phyloP scores from a whole-genome alignment of 768 basidiomycete genomes.

The Saitozyma sp. region DNA sequence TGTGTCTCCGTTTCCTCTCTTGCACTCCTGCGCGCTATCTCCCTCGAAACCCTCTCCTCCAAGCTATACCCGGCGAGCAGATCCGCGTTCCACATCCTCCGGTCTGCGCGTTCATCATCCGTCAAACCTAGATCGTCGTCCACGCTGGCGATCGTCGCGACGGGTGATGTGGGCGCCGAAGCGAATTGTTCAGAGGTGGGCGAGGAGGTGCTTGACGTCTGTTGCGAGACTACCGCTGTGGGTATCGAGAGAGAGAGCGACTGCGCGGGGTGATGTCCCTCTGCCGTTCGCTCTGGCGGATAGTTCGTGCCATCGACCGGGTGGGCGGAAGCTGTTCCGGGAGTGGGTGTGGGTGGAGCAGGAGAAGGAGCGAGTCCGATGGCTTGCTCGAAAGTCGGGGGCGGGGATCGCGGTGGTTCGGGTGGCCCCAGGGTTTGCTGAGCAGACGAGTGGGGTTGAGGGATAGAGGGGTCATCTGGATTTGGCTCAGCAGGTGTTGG shows the following conservation, averaged over 20 bases:
- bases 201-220: not conserved
- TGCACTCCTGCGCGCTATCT: constrained; percentile 20
- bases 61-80: constrained; percentile 42
- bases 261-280: too few species aligned
- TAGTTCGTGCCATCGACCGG: too few species aligned
- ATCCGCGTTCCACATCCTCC: constrained; percentile 45
- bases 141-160: constrained; percentile 14
- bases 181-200: constrained; percentile 9
- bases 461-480: not conserved
- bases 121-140: constrained; percentile 7
- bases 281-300: too few species aligned
- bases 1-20: constrained; percentile 12
- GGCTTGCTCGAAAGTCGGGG: constrained; percentile 39
- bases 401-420: constrained; percentile 29
- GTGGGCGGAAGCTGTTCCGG: too few species aligned
- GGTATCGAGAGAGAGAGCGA: too few species aligned
- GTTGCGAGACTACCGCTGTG: too few species aligned
- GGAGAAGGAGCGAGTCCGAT: constrained; percentile 18
- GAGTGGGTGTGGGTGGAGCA: not conserved
- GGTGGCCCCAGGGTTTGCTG: not conserved
- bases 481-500: constrained; percentile 6
- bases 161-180: constrained; percentile 22
- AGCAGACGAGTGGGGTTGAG: not conserved
- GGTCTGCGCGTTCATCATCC: constrained; percentile 32
- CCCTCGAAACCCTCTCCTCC: constrained; percentile 39